These are phyloP conservation scores for Lentinula edodes DNA, from an alignment of 768 basidiomycete genomes.

Conservation along the genomic window DNA sequence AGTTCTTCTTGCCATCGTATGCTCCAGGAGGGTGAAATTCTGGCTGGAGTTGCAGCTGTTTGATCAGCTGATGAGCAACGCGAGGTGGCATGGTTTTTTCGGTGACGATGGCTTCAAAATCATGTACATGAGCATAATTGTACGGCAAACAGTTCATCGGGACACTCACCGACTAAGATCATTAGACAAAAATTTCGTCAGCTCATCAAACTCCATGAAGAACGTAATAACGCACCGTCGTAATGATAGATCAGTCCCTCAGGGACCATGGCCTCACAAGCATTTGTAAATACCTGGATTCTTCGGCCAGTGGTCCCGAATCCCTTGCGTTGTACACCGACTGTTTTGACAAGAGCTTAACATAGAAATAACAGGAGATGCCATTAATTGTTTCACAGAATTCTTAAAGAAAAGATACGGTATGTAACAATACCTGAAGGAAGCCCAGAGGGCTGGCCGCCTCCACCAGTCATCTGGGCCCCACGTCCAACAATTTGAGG, in stretches of 20 bases:
- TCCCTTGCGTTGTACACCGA: conserved; percentile 59
- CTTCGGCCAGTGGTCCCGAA: conserved; percentile 46
- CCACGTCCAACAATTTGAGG: background rate
- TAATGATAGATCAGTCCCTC: conserved; percentile 64
- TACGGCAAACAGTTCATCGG: background rate
- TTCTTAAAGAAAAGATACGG: background rate
- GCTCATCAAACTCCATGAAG: background rate
- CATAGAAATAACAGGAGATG: background rate
- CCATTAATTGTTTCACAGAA: background rate
- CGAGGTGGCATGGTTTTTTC: conserved; percentile 40
- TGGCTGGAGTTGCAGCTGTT: conserved; percentile 35
- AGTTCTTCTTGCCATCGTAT: conserved; percentile 59
- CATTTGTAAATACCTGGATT: conserved; percentile 37
- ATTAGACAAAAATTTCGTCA: conserved; percentile 1
- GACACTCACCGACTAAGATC: conserved; percentile 1
- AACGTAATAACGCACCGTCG: conserved; percentile 42
- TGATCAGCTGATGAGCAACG: conserved; percentile 45
- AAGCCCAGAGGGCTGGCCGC: conserved; percentile 4
- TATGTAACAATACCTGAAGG: conserved; percentile 3
- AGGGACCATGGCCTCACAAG: conserved; percentile 46
- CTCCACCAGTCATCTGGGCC: conserved; percentile 1
- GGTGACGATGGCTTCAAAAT: conserved; percentile 35
- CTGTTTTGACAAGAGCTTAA: conserved; percentile 31
- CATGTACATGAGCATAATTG: background rate
- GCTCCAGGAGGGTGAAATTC: conserved; percentile 46